A percentile compares a stretch with the other conserved stretches of the same genome.
Evolutionary conservation across 306 rosid species (phyloP).

Genomic region (Astragalus glycyphyllos): DNA sequence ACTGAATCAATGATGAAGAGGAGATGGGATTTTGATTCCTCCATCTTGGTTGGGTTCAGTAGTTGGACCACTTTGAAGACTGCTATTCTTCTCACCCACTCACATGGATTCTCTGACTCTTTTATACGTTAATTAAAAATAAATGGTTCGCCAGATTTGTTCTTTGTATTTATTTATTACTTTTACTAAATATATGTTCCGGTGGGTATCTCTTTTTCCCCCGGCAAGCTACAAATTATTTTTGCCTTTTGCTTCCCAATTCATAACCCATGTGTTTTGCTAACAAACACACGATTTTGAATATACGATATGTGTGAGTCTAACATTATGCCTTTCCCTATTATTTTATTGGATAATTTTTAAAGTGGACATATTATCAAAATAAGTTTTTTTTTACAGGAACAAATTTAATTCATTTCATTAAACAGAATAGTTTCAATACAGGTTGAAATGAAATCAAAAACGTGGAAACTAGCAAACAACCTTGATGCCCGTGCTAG

Average conservation of each 20-base stretch:
- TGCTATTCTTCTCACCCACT: conserved; percentile 51
- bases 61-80: conserved; percentile 60
- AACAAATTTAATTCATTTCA: too few species aligned
- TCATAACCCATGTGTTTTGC: conserved; percentile 17
- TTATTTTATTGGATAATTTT: too few species aligned
- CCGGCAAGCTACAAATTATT: conserved; percentile 15
- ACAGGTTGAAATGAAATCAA: too few species aligned
- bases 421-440: too few species aligned
- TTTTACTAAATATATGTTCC: too few species aligned
- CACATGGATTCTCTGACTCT: conserved; percentile 55
- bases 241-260: conserved; percentile 29
- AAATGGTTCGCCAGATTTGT: conserved; percentile 30
- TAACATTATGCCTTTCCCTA: too few species aligned
- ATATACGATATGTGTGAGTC: too few species aligned
- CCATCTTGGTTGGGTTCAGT: conserved; percentile 52
- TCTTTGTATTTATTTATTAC: conserved; percentile 31
- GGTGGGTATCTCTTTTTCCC: conserved; percentile 31
- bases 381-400: too few species aligned
- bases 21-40: conserved; percentile 68
- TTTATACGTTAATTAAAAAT: conserved; percentile 13
- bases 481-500: too few species aligned
- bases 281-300: neutral
- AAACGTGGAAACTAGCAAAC: too few species aligned
- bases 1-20: conserved; percentile 65
- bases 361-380: too few species aligned